Conservation (phyloP, 345 rosid species). For the Punica granatum region DNA sequence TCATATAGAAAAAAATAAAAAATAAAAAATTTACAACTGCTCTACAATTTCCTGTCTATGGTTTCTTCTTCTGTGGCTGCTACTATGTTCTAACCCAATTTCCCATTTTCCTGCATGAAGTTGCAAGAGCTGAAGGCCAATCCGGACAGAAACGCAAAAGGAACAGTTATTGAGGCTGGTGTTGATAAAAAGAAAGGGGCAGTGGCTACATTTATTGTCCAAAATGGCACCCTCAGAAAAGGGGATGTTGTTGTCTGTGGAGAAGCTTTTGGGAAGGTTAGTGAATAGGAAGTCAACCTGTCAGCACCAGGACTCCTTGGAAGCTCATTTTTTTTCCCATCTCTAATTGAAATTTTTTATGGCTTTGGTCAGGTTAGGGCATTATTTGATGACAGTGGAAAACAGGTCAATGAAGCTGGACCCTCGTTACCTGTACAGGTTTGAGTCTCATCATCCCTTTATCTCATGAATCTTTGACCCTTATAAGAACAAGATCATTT, state of each 20-base stretch:
- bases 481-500: background rate
- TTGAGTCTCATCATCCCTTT: slow-evolving; percentile 4
- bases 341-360: background rate
- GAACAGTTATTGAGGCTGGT: slow-evolving; percentile 90
- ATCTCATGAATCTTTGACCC: background rate
- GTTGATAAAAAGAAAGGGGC: slow-evolving; percentile 92
- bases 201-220: slow-evolving; percentile 83
- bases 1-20: too few species aligned
- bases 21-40: background rate
- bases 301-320: slow-evolving; percentile 8
- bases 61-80: background rate
- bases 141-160: slow-evolving; percentile 93
- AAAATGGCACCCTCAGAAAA: slow-evolving; percentile 86
- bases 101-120: slow-evolving; percentile 39
- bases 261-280: slow-evolving; percentile 95
- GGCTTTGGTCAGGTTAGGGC: slow-evolving; percentile 65
- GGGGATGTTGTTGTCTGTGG: slow-evolving; percentile 95
- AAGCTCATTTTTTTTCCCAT: slow-evolving; percentile 1
- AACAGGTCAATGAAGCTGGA: slow-evolving; percentile 77
- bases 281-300: slow-evolving; percentile 14
- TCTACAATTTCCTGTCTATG: background rate
- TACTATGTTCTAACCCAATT: background rate
- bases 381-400: slow-evolving; percentile 74
- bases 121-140: slow-evolving; percentile 97
- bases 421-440: slow-evolving; percentile 97